Conservation (phyloP, 2,329 filamentous ascomycete genomes). For the Cyclaneusma minus region DNA sequence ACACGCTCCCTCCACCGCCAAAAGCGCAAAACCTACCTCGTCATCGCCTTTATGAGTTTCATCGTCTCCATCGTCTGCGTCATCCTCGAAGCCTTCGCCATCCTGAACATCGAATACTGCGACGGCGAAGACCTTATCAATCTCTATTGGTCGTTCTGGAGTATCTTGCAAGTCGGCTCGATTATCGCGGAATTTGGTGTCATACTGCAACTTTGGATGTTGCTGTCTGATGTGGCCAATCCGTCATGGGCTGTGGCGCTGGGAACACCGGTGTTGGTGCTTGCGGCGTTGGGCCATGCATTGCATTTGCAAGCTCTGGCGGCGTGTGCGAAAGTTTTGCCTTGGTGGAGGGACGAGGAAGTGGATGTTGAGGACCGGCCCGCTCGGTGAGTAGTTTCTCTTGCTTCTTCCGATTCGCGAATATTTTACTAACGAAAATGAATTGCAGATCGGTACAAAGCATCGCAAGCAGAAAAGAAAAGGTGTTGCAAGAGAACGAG, state of each 20-base stretch:
- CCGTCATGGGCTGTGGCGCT: conserved; percentile 44
- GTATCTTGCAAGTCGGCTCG: conserved; percentile 40
- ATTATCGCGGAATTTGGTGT: conserved; percentile 42
- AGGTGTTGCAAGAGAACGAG: too few relatives aligned
- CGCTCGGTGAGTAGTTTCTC: too few relatives aligned
- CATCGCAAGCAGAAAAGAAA: too few relatives aligned
- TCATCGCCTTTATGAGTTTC: conserved; percentile 28
- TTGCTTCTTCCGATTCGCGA: too few relatives aligned
- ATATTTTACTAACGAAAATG: too few relatives aligned
- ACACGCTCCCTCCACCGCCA: conserved; percentile 22
- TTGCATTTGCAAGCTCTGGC: conserved; percentile 8
- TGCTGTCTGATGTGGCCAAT: conserved; percentile 31
- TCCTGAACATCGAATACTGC: conserved; percentile 40
- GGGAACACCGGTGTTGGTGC: conserved; percentile 43
- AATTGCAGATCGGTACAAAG: too few relatives aligned
- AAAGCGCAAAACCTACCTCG: conserved; percentile 25
- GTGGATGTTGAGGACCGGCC: too few relatives aligned
- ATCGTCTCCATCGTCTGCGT: conserved; percentile 27
- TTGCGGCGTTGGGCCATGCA: conserved; percentile 35
- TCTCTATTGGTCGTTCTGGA: conserved; percentile 46
- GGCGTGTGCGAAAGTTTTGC: too few relatives aligned
- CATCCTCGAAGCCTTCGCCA: conserved; percentile 37
- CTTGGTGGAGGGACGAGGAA: too few relatives aligned
- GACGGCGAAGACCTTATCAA: conserved; percentile 43
- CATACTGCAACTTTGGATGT: conserved; percentile 34